A percentile compares a stretch with the other conserved stretches of the same genome.
These are phyloP conservation scores for Spathaspora sp. DNA, from an alignment of 1,139 yeast genomes.

Conservation along the genomic window DNA sequence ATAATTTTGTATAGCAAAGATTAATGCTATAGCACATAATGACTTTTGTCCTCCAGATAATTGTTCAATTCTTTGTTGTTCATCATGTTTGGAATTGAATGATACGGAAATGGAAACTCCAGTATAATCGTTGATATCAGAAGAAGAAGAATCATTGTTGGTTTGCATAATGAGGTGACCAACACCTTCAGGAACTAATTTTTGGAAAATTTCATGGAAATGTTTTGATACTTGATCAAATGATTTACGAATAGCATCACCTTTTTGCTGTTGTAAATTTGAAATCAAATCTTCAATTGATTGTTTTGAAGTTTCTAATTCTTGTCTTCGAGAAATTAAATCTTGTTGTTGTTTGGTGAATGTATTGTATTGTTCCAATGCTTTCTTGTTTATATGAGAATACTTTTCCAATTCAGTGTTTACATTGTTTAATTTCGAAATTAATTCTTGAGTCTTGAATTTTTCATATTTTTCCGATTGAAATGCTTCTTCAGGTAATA, in stretches of 20 bases:
- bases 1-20: slow-evolving; percentile 88
- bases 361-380: slow-evolving; percentile 77
- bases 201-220: slow-evolving; percentile 73
- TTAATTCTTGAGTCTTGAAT: slow-evolving; percentile 52
- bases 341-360: slow-evolving; percentile 75
- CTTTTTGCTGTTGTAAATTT: slow-evolving; percentile 76
- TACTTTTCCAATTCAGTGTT: slow-evolving; percentile 61
- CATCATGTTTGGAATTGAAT: slow-evolving; percentile 83
- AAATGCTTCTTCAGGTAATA: slow-evolving; percentile 84
- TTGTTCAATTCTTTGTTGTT: slow-evolving; percentile 86
- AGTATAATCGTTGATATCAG: slow-evolving; percentile 56
- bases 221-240: slow-evolving; percentile 74
- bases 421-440: slow-evolving; percentile 54
- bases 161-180: slow-evolving; percentile 71
- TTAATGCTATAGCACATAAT: slow-evolving; percentile 88
- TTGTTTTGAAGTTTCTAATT: slow-evolving; percentile 65
- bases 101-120: slow-evolving; percentile 91
- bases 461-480: slow-evolving; percentile 38
- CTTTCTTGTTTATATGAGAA: slow-evolving; percentile 84
- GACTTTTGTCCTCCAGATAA: slow-evolving; percentile 97
- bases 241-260: slow-evolving; percentile 77
- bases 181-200: slow-evolving; percentile 78
- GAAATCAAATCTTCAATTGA: slow-evolving; percentile 74
- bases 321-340: slow-evolving; percentile 62
- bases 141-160: slow-evolving; percentile 10